A percentile compares a stretch with the other conserved stretches of the same genome.
phyloP scores from a whole-genome alignment of 768 basidiomycete genomes.

The Boletus sp. region DNA sequence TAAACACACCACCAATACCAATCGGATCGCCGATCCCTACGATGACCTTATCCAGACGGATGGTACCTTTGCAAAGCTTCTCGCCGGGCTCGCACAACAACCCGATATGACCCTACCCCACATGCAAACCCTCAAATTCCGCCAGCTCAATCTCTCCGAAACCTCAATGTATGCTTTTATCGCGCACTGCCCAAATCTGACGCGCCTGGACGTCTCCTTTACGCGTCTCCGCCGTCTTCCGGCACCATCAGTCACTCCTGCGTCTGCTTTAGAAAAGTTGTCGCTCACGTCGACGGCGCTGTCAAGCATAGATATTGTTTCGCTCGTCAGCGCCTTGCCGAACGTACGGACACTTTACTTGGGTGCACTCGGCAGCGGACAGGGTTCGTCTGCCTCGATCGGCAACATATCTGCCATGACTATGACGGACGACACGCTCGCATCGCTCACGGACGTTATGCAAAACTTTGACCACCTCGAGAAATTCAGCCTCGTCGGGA shows the following conservation, averaged over 20 bases:
- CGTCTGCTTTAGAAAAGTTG: slow-evolving; percentile 51
- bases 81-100: slow-evolving; percentile 18
- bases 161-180: slow-evolving; percentile 42
- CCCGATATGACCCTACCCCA: slow-evolving; percentile 33
- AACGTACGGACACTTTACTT: slow-evolving; percentile 48
- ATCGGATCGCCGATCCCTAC: not conserved
- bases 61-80: slow-evolving; percentile 47
- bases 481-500: slow-evolving; percentile 59
- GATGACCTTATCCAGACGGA: slow-evolving; percentile 46
- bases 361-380: slow-evolving; percentile 54
- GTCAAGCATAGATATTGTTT: slow-evolving; percentile 38
- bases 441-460: slow-evolving; percentile 41
- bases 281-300: slow-evolving; percentile 56
- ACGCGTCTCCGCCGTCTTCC: slow-evolving; percentile 47
- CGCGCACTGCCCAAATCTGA: slow-evolving; percentile 45
- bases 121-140: slow-evolving; percentile 56
- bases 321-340: slow-evolving; percentile 37
- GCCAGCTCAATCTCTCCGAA: slow-evolving; percentile 52
- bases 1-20: not conserved
- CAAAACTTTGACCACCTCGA: slow-evolving; percentile 39
- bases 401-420: slow-evolving; percentile 50
- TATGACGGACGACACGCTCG: slow-evolving; percentile 50
- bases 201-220: slow-evolving; percentile 63
- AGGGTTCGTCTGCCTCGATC: slow-evolving; percentile 42
- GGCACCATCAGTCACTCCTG: not conserved